phyloP scores from a whole-genome alignment of 371 early-diverging fungal species.

The Circinella minor region DNA sequence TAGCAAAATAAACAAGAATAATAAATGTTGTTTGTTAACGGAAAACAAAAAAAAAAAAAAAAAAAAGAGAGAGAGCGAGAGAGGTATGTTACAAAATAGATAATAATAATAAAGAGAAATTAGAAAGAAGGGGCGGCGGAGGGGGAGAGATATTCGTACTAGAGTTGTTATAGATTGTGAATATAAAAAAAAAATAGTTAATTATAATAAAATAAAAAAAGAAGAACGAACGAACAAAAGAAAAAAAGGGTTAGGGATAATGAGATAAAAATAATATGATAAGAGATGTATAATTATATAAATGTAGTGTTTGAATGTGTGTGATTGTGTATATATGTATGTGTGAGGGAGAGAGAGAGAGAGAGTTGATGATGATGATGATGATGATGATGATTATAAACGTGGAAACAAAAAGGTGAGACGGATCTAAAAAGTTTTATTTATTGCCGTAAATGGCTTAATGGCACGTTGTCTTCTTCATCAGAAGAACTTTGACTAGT shows the following conservation, averaged over 20 bases:
- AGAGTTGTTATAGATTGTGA: neutral
- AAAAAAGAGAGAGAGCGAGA: neutral
- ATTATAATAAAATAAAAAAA: too few relatives aligned
- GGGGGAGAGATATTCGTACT: neutral
- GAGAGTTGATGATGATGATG: neutral
- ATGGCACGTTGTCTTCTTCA: constrained; percentile 40
- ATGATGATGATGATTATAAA: neutral
- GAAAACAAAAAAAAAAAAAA: neutral
- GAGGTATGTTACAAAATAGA: constrained; percentile 4
- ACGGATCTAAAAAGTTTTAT: constrained; percentile 2
- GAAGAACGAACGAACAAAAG: neutral
- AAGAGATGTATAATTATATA: neutral
- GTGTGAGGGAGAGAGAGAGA: too few relatives aligned
- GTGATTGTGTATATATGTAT: neutral
- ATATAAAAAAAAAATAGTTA: neutral
- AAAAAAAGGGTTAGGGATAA: neutral
- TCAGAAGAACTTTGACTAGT: constrained; percentile 17
- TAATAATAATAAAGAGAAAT: neutral
- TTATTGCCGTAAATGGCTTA: constrained; percentile 32
- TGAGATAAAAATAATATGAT: neutral
- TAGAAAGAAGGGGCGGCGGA: neutral
- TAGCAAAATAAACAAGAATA: too few relatives aligned
- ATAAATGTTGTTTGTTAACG: neutral
- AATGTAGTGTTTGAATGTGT: neutral
- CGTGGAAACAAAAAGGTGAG: neutral